Percentiles rank a stretch among this genome's conserved stretches.
These are phyloP conservation scores for Aegle marmelos DNA, from an alignment of 345 rosid genomes.

Conservation along the genomic window DNA sequence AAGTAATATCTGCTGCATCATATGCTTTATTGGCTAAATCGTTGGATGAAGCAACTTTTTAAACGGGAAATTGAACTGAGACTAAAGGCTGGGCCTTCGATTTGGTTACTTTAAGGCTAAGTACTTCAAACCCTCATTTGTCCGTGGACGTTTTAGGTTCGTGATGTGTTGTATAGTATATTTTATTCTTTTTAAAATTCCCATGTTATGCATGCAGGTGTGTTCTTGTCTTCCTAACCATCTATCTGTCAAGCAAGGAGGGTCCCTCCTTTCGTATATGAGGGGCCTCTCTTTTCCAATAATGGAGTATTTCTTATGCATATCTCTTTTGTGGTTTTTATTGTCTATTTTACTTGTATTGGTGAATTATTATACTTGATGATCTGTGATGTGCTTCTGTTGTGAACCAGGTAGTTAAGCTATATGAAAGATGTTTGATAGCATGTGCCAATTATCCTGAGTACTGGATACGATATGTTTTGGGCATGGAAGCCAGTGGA, in stretches of 20 bases:
- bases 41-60: conserved; percentile 98
- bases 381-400: conserved; percentile 19
- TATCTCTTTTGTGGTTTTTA: conserved; percentile 67
- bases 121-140: conserved; percentile 86
- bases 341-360: conserved; percentile 25
- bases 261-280: conserved; percentile 81
- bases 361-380: conserved; percentile 8
- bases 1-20: conserved; percentile 92
- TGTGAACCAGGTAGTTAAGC: conserved; percentile 70
- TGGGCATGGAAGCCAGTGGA: conserved; percentile 77
- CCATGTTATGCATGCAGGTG: conserved; percentile 97
- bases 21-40: conserved; percentile 95
- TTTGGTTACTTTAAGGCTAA: conserved; percentile 96
- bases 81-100: conserved; percentile 86
- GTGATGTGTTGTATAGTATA: conserved; percentile 43
- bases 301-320: conserved; percentile 85
- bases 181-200: conserved; percentile 63
- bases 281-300: conserved; percentile 85
- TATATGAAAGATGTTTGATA: conserved; percentile 91
- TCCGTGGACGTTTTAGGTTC: conserved; percentile 71
- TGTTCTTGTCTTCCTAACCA: conserved; percentile 91
- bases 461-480: conserved; percentile 84
- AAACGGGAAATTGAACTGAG: conserved; percentile 93
- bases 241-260: conserved; percentile 95
- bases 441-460: conserved; percentile 97